A percentile compares a stretch with the other conserved stretches of the same genome.
Evolutionary conservation across 306 rosid species (phyloP).

Genomic region (Ammopiptanthus mongolicus): DNA sequence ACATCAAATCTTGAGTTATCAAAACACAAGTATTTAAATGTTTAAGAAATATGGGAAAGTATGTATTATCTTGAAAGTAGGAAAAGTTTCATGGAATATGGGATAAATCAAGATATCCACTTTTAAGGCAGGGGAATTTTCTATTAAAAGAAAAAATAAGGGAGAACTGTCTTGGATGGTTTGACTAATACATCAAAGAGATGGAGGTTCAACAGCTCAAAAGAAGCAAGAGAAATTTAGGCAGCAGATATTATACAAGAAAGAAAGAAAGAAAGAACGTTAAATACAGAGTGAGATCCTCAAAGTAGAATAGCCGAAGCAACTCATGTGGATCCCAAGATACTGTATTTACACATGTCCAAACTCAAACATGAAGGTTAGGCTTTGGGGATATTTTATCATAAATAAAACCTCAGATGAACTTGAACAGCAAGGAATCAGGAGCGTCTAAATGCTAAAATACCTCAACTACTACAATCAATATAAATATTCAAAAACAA

Average conservation of each 20-base stretch:
- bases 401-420: not conserved
- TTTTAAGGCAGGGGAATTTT: not conserved
- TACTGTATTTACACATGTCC: not conserved
- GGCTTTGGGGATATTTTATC: not conserved
- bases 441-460: not conserved
- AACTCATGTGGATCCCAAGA: not conserved
- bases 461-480: not conserved
- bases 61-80: not conserved
- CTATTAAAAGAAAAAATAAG: not conserved
- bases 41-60: not conserved
- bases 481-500: not conserved
- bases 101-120: not conserved
- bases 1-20: not conserved
- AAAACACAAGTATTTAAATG: not conserved
- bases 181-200: not conserved
- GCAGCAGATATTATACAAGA: not conserved
- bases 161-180: constrained; percentile 2
- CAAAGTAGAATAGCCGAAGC: not conserved
- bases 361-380: not conserved
- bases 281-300: not conserved
- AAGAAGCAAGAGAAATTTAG: not conserved
- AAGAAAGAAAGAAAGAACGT: not conserved
- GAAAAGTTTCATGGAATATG: not conserved
- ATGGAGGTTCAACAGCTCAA: not conserved
- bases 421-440: constrained; percentile 7